These are phyloP conservation scores for Verticillium klebahnii DNA, from an alignment of 2,329 filamentous ascomycete species.

Conservation along the genomic window DNA sequence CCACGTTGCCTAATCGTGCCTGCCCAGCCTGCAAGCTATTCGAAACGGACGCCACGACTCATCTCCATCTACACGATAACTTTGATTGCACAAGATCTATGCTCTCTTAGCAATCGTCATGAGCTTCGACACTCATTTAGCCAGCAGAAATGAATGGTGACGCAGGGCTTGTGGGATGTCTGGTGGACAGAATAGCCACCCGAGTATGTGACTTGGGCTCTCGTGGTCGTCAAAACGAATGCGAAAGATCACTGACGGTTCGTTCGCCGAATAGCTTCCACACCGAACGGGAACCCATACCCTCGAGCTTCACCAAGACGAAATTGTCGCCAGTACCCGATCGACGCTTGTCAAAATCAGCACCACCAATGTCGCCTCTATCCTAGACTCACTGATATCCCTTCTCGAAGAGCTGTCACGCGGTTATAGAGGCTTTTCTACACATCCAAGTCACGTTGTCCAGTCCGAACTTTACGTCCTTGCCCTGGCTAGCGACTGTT, in stretches of 20 bases:
- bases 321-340: constrained; percentile 56
- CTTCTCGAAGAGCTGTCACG: constrained; percentile 55
- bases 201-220: constrained; percentile 39
- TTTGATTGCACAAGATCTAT: not conserved
- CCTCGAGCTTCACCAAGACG: constrained; percentile 55
- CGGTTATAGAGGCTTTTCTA: constrained; percentile 45
- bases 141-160: constrained; percentile 48
- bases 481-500: constrained; percentile 60
- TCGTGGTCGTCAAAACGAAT: not conserved
- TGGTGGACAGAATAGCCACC: constrained; percentile 58
- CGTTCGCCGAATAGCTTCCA: constrained; percentile 44
- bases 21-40: not conserved
- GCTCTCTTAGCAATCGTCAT: constrained; percentile 2
- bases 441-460: constrained; percentile 55
- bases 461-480: constrained; percentile 63
- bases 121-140: constrained; percentile 4
- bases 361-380: constrained; percentile 43
- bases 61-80: not conserved
- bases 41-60: not conserved
- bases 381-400: constrained; percentile 52
- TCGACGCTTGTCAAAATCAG: constrained; percentile 59
- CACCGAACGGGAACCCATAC: constrained; percentile 56
- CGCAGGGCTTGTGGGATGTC: constrained; percentile 54
- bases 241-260: not conserved
- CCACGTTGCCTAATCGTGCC: not conserved